These are phyloP conservation scores for Populus davidiana DNA, from an alignment of 345 rosid species.

Conservation along the genomic window DNA sequence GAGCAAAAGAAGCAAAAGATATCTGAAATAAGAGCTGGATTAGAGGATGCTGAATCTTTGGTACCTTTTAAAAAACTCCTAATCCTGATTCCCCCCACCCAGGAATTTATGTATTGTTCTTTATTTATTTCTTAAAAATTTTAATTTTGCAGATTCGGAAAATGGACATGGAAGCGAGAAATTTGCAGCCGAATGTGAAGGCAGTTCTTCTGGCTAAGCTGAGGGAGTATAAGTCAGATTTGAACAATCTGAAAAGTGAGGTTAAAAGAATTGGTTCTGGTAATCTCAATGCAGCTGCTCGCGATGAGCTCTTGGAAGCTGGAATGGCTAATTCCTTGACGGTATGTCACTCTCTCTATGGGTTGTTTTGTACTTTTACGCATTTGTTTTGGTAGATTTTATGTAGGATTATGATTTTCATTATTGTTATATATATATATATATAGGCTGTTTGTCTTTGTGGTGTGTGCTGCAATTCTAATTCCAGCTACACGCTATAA, in stretches of 20 bases:
- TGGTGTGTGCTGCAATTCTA: background rate
- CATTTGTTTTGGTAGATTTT: background rate
- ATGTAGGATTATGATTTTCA: background rate
- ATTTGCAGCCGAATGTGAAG: constrained; percentile 33
- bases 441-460: background rate
- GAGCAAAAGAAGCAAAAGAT: constrained; percentile 35
- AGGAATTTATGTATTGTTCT: background rate
- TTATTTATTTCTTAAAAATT: background rate
- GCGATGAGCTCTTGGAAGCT: constrained; percentile 30
- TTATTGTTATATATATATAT: no score
- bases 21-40: constrained; percentile 21
- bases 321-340: constrained; percentile 27
- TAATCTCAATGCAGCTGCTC: constrained; percentile 19
- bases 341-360: constrained; percentile 14
- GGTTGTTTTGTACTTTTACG: background rate
- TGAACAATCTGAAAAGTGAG: constrained; percentile 33
- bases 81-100: background rate
- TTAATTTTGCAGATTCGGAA: constrained; percentile 23
- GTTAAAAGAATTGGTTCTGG: constrained; percentile 24
- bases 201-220: constrained; percentile 34
- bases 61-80: background rate
- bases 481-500: background rate
- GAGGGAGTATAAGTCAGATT: constrained; percentile 33
- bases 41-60: constrained; percentile 34
- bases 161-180: constrained; percentile 37